Evolutionary conservation across 2,329 filamentous ascomycete species (phyloP).

Genomic region (Polychaeton citri): DNA sequence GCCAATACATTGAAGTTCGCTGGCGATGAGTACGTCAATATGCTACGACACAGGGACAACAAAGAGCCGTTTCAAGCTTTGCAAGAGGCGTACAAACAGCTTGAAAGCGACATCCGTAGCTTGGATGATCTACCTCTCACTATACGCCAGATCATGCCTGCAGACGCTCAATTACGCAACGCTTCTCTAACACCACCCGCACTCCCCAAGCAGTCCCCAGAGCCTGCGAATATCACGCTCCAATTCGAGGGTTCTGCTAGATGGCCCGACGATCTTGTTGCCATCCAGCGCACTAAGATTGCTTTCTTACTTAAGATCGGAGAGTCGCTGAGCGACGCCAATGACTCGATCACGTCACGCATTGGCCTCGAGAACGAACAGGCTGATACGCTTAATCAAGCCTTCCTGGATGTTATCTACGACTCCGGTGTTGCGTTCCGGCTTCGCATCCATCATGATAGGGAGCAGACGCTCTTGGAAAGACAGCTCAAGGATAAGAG

Average conservation of each 20-base stretch:
- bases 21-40: conserved; percentile 32
- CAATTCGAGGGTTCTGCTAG: conserved; percentile 87
- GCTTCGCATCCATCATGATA: conserved; percentile 75
- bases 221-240: conserved; percentile 63
- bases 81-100: conserved; percentile 53
- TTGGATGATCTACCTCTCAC: conserved; percentile 80
- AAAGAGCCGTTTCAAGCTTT: conserved; percentile 51
- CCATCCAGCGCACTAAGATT: conserved; percentile 87
- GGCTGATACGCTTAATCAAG: conserved; percentile 57
- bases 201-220: conserved; percentile 25
- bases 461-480: conserved; percentile 69
- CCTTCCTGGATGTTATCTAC: conserved; percentile 71
- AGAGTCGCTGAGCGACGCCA: conserved; percentile 52
- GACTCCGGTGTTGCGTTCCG: conserved; percentile 62
- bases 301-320: conserved; percentile 70
- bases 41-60: conserved; percentile 26
- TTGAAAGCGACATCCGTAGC: conserved; percentile 64
- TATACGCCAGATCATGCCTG: conserved; percentile 63
- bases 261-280: conserved; percentile 84
- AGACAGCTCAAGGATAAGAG: conserved; percentile 64
- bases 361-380: conserved; percentile 70
- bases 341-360: conserved; percentile 49
- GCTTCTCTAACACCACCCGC: conserved; percentile 46
- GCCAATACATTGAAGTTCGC: conserved; percentile 31
- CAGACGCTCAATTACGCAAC: conserved; percentile 61